Conservation (phyloP, 306 rosid species). For the Senna siamea region DNA sequence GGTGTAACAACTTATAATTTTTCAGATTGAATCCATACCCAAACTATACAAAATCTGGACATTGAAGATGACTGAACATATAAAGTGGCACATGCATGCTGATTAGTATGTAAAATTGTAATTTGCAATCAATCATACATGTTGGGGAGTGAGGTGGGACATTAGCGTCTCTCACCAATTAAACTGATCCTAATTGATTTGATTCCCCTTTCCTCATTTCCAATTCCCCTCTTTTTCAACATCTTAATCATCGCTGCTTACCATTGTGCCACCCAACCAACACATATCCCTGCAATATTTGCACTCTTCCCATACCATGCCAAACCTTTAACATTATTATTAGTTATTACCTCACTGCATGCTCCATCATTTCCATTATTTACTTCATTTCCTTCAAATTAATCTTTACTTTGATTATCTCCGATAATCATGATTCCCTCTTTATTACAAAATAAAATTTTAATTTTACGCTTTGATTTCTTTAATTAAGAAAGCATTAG, state of each 20-base stretch:
- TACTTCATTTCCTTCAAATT: neutral
- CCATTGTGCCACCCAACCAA: neutral
- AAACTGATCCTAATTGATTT: constrained; percentile 41
- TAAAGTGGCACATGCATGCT: neutral
- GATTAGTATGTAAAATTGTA: too few relatives aligned
- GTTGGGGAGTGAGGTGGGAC: constrained; percentile 57
- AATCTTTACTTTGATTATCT: neutral
- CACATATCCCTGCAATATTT: neutral
- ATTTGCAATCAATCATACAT: too few relatives aligned
- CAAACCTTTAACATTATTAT: neutral
- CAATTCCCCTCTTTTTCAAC: constrained; percentile 38
- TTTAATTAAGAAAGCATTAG: too few relatives aligned
- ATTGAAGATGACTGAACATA: constrained; percentile 39
- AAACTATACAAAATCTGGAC: neutral
- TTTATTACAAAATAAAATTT: too few relatives aligned
- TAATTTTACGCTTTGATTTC: too few relatives aligned
- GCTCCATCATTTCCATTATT: constrained; percentile 10
- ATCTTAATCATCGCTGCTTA: constrained; percentile 49
- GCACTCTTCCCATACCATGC: neutral
- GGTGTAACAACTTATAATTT: neutral
- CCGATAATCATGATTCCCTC: neutral
- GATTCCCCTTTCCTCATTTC: constrained; percentile 39
- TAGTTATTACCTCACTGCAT: constrained; percentile 15
- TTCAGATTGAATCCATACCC: neutral
- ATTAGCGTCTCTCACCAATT: constrained; percentile 38